Evolutionary conservation across 257 asterid genomes (phyloP).

Genomic region (Penstemon barbatus): DNA sequence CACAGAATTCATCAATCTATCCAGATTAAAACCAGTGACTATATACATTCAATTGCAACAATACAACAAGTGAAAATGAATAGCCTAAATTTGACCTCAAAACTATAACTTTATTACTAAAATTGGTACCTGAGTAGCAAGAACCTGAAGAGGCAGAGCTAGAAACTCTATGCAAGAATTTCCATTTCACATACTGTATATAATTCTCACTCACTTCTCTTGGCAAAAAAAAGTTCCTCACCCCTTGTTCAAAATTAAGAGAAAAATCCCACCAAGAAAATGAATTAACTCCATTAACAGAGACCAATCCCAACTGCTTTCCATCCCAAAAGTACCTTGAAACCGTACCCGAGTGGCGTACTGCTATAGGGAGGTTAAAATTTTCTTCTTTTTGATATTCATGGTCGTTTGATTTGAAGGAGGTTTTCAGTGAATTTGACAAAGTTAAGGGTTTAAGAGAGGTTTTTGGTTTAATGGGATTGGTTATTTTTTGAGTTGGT

Average conservation of each 20-base stretch:
- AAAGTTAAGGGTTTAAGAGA: slow-evolving; percentile 53
- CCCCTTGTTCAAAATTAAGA: slow-evolving; percentile 50
- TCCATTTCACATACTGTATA: slow-evolving; percentile 90
- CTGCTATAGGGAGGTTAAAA: slow-evolving; percentile 53
- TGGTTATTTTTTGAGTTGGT: slow-evolving; percentile 26
- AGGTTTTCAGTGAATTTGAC: slow-evolving; percentile 41
- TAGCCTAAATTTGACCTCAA: slow-evolving; percentile 7
- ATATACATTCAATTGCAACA: slow-evolving; percentile 5
- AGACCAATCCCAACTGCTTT: slow-evolving; percentile 47
- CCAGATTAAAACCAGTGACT: neutral
- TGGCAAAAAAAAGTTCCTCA: slow-evolving; percentile 71
- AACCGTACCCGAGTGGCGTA: slow-evolving; percentile 52
- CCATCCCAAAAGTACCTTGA: slow-evolving; percentile 81
- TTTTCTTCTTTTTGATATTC: slow-evolving; percentile 33
- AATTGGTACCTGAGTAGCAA: slow-evolving; percentile 82
- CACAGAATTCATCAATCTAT: neutral
- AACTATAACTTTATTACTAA: neutral
- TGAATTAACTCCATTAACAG: slow-evolving; percentile 49
- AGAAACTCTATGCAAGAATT: slow-evolving; percentile 83
- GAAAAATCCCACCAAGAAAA: slow-evolving; percentile 46
- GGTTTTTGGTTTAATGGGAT: slow-evolving; percentile 42
- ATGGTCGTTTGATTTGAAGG: slow-evolving; percentile 34
- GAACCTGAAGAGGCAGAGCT: slow-evolving; percentile 97
- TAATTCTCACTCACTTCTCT: slow-evolving; percentile 67
- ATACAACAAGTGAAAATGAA: neutral